Base-by-base conservation (phyloP, 2,329 filamentous ascomycete genomes). In the Epicoccum sorghinum region DNA sequence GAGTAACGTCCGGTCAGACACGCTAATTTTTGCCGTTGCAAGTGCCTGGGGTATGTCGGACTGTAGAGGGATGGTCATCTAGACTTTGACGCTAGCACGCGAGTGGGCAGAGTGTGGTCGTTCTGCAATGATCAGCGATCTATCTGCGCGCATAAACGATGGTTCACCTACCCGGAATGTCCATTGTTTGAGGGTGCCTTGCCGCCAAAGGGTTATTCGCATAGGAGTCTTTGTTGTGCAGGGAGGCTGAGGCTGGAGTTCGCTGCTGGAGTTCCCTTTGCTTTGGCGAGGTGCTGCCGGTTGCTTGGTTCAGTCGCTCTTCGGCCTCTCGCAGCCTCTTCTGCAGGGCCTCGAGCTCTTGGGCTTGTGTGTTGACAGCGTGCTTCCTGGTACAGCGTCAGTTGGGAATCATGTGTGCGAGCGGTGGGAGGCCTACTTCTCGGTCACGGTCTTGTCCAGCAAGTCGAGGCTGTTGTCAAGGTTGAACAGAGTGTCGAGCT, bases 401-500 rank as follows among this genome's bases (percentile, higher is more conserved):
- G 63, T 25, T 30, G 22, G 6, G 6, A 9, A 35, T 13, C 12
- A 27, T 38, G 33, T 14, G 36, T 8, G 22, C 43, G 12, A 37
- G 32, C 18, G 27, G 32, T 13, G 43, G n/a, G n/a, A 37, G 40
- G 45, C 87, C 70, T 80, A 97, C 93, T 93, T 93, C 75, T 91
- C 84, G 72, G 91, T 84, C 57, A 96, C 86, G 63, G 89, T 85
- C 72, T 88, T 82, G 68, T 89, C 86, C 32, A 96, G 82, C 58
- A 89, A 84, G 68, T 88, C 85, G 54, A 95, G 75, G 64, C 88
- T 88, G 75, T 87, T 89, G 65, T 95, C 90, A 70, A 97, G 87
- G 69, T 89, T 89, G 80, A 97, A 97, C 65, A 96, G 89, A 72
- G 91, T 89, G 80, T 93, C 89, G 57, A 97, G 82, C 73, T 93